Evolutionary conservation across 495 filamentous ascomycete species (phyloP).

Genomic region (Xylaria castorea): DNA sequence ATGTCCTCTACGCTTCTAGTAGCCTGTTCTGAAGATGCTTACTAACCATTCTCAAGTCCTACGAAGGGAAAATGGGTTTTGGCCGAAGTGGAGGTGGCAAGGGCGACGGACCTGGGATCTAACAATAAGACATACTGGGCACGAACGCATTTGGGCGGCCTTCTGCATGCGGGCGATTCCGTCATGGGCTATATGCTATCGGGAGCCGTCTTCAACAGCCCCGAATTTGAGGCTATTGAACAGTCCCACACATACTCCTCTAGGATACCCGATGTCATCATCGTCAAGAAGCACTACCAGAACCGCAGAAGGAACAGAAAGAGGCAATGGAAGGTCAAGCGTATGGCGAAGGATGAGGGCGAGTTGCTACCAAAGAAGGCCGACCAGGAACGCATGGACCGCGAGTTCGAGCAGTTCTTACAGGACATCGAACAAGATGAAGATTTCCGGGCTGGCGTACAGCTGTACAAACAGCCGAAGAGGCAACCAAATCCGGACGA

Average conservation of each 20-base stretch:
- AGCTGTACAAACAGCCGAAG: constrained; percentile 76
- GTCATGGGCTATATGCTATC: constrained; percentile 89
- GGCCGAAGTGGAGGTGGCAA: constrained; percentile 85
- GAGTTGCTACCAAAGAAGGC: constrained; percentile 78
- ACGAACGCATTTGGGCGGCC: constrained; percentile 85
- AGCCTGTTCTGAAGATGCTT: not conserved
- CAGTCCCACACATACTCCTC: constrained; percentile 69
- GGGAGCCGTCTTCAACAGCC: constrained; percentile 90
- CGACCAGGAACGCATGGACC: constrained; percentile 83
- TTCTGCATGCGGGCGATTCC: constrained; percentile 89
- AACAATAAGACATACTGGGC: constrained; percentile 87
- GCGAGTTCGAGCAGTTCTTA: constrained; percentile 96
- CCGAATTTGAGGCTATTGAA: constrained; percentile 80
- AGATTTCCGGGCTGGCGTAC: constrained; percentile 81
- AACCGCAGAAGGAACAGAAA: constrained; percentile 81
- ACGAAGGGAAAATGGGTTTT: constrained; percentile 81
- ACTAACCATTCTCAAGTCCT: constrained; percentile 21
- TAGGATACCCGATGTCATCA: constrained; percentile 86
- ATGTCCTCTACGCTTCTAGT: not conserved
- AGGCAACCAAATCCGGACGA: constrained; percentile 51
- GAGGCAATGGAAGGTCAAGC: constrained; percentile 91
- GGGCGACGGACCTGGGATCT: constrained; percentile 84
- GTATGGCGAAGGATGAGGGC: constrained; percentile 87
- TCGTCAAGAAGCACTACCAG: constrained; percentile 95
- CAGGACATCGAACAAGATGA: constrained; percentile 94